Evolutionary conservation across 2,329 filamentous ascomycete genomes (phyloP).

Genomic region (Zopfia rhizophila): DNA sequence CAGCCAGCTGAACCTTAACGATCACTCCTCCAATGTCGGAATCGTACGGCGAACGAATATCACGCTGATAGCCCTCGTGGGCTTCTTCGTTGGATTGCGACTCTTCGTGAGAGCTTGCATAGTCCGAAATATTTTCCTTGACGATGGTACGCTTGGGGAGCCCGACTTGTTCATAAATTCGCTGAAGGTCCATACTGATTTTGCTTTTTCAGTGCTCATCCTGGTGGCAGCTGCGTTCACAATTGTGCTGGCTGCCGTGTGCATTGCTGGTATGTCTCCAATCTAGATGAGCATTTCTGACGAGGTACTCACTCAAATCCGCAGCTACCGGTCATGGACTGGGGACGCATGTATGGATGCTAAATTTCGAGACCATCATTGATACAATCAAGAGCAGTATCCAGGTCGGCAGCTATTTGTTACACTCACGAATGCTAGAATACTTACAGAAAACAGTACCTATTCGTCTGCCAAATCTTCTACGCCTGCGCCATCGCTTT

Average conservation of each 20-base stretch:
- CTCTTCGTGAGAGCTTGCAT: conserved; percentile 32
- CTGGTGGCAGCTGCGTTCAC: conserved; percentile 35
- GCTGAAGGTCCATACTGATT: background rate
- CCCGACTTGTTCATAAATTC: conserved; percentile 4
- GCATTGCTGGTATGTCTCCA: conserved; percentile 32
- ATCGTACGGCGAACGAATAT: conserved; percentile 27
- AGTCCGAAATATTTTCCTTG: conserved; percentile 33
- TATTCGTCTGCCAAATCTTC: conserved; percentile 37
- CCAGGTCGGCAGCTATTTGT: conserved; percentile 25
- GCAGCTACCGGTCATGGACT: conserved; percentile 32
- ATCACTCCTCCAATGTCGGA: conserved; percentile 29
- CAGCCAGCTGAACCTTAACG: conserved; percentile 33
- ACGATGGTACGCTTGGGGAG: conserved; percentile 30
- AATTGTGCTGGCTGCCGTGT: conserved; percentile 31
- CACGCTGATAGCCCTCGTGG: conserved; percentile 32
- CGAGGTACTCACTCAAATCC: conserved; percentile 10
- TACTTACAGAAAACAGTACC: conserved; percentile 28
- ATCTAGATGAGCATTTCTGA: background rate
- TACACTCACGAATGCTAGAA: background rate
- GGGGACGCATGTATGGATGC: conserved; percentile 36
- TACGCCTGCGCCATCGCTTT: conserved; percentile 39
- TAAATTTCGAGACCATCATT: conserved; percentile 22
- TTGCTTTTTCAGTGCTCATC: conserved; percentile 33
- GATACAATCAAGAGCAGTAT: conserved; percentile 28
- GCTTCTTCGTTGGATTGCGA: conserved; percentile 31